phyloP scores from a whole-genome alignment of 108 stramenopile species.

The Aureococcus anophagefferens region DNA sequence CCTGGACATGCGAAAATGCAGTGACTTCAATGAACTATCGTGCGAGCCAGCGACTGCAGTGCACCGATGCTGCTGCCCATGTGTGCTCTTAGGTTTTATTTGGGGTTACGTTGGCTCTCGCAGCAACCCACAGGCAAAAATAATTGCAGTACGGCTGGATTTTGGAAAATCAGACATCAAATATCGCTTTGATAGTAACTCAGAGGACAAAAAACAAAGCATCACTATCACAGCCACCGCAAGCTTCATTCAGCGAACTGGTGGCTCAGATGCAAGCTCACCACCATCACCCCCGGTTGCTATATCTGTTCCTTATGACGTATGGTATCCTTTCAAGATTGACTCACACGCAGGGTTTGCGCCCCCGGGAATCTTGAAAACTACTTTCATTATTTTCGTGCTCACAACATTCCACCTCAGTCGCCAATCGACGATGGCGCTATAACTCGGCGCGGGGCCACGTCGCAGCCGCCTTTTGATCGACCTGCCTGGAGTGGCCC shows the following conservation, averaged over 20 bases:
- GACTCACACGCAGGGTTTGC: too few species aligned
- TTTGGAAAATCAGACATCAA: neutral
- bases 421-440: too few species aligned
- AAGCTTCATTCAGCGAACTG: neutral
- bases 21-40: neutral
- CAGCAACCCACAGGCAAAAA: slow-evolving; percentile 41
- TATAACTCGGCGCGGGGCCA: too few species aligned
- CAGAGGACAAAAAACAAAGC: neutral
- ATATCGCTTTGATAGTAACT: neutral
- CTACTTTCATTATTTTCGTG: too few species aligned
- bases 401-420: too few species aligned
- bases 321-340: neutral
- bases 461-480: too few species aligned
- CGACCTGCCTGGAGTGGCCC: too few species aligned
- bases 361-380: too few species aligned
- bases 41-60: too few species aligned
- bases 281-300: neutral
- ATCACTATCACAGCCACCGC: neutral
- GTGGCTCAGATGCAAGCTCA: neutral
- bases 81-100: slow-evolving; percentile 9
- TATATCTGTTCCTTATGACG: neutral
- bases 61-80: too few species aligned
- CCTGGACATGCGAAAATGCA: neutral
- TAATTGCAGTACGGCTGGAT: slow-evolving; percentile 15
- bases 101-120: slow-evolving; percentile 39